Evolutionary conservation across 2,329 filamentous ascomycete species (phyloP).

Genomic region (Beauveria pseudobassiana): DNA sequence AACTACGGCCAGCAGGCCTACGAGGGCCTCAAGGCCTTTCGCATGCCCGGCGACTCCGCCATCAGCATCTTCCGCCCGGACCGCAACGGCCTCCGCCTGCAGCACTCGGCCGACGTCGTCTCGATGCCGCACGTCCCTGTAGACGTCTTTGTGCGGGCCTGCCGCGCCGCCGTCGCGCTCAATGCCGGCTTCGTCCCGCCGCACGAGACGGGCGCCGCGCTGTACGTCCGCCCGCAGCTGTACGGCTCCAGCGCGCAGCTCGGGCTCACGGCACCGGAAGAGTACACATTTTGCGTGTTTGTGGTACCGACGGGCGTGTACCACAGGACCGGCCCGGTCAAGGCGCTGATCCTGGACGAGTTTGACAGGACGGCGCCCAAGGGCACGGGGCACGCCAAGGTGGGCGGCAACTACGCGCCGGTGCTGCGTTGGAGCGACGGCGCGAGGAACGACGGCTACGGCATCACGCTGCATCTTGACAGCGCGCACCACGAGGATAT

Average conservation of each 20-base stretch:
- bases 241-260: slow-evolving; percentile 86
- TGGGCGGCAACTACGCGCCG: slow-evolving; percentile 93
- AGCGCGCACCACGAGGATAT: slow-evolving; percentile 76
- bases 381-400: slow-evolving; percentile 84
- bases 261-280: slow-evolving; percentile 77
- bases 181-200: slow-evolving; percentile 92
- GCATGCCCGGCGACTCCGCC: slow-evolving; percentile 55
- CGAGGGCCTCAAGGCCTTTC: slow-evolving; percentile 97
- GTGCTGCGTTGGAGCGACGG: slow-evolving; percentile 82
- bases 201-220: slow-evolving; percentile 76
- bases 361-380: slow-evolving; percentile 92
- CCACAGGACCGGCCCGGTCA: slow-evolving; percentile 83
- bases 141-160: slow-evolving; percentile 66
- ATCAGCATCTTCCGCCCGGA: slow-evolving; percentile 86
- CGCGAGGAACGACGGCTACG: slow-evolving; percentile 70
- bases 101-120: slow-evolving; percentile 75
- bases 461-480: slow-evolving; percentile 93
- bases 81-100: slow-evolving; percentile 77
- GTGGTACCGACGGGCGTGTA: slow-evolving; percentile 91
- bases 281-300: slow-evolving; percentile 87
- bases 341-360: slow-evolving; percentile 79
- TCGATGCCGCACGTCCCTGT: slow-evolving; percentile 76
- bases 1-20: slow-evolving; percentile 98
- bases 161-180: slow-evolving; percentile 72
- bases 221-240: slow-evolving; percentile 86